Conservation (phyloP, 371 early-diverging fungal species). For the Actinomortierella wolfii region DNA sequence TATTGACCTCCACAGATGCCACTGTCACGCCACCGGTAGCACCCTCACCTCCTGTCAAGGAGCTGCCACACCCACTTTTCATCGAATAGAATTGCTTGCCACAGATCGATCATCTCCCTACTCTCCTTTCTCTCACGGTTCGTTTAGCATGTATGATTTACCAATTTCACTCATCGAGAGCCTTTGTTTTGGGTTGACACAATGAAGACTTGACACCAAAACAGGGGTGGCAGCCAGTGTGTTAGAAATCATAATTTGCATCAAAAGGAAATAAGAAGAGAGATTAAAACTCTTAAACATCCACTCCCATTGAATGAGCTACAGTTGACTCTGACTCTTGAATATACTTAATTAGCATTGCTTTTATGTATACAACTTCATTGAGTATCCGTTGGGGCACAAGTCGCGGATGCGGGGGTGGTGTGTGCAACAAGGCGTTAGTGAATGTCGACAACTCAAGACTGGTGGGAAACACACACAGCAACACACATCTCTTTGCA, state of each 20-base stretch:
- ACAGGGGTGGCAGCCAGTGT: too few species aligned
- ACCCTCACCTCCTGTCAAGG: conserved; percentile 33
- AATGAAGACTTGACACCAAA: too few species aligned
- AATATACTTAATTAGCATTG: background rate
- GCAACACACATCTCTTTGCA: background rate
- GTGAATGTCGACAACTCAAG: too few species aligned
- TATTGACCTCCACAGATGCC: too few species aligned
- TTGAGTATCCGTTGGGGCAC: background rate
- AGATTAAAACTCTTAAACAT: background rate
- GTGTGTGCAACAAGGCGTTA: too few species aligned
- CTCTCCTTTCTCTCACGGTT: background rate
- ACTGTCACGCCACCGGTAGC: too few species aligned
- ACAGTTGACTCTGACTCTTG: background rate
- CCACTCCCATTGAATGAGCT: background rate
- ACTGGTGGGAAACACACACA: too few species aligned
- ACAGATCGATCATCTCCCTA: background rate
- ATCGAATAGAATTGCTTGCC: conserved; percentile 35
- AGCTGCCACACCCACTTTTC: conserved; percentile 41
- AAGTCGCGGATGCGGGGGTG: background rate
- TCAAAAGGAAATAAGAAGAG: background rate
- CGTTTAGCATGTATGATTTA: too few species aligned
- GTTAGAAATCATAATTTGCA: background rate
- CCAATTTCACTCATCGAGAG: too few species aligned
- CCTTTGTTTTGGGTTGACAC: too few species aligned
- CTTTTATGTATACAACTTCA: too few species aligned